Conservation (phyloP, 2,329 filamentous ascomycete species). For the Aspergillus pseudoterreus region DNA sequence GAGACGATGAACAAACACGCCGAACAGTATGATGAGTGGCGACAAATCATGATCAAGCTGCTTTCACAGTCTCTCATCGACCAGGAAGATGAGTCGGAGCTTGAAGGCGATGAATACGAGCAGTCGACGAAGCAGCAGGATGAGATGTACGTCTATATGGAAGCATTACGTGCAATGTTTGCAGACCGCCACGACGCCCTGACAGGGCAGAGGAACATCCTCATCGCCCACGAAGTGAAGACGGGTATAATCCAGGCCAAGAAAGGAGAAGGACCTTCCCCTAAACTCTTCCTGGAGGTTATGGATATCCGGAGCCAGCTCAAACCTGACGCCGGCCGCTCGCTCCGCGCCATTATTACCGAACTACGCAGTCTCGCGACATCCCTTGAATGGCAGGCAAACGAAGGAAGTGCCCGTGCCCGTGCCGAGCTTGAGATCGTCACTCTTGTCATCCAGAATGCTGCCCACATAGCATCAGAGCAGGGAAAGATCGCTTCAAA, state of each 20-base stretch:
- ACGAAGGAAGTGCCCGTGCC: constrained; percentile 53
- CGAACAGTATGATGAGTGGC: constrained; percentile 68
- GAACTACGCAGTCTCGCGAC: constrained; percentile 64
- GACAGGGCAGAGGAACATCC: constrained; percentile 70
- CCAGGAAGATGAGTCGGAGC: constrained; percentile 69
- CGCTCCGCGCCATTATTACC: constrained; percentile 66
- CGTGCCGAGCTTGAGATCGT: constrained; percentile 63
- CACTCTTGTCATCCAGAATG: constrained; percentile 57
- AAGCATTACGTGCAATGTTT: constrained; percentile 69
- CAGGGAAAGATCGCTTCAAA: constrained; percentile 51
- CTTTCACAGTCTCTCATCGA: constrained; percentile 76
- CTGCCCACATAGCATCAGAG: constrained; percentile 51
- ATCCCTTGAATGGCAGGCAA: constrained; percentile 57
- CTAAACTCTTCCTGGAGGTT: constrained; percentile 55
- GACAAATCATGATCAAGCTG: constrained; percentile 67
- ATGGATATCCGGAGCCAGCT: constrained; percentile 45
- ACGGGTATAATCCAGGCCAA: constrained; percentile 59
- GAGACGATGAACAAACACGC: constrained; percentile 69
- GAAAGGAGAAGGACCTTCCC: constrained; percentile 65
- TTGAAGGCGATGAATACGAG: constrained; percentile 86
- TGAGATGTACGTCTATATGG: constrained; percentile 81
- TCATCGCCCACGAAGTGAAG: constrained; percentile 70
- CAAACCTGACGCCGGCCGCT: constrained; percentile 49
- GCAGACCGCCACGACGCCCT: constrained; percentile 75
- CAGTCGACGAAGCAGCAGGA: constrained; percentile 85